Percentiles rank a stretch among this genome's conserved stretches.
Evolutionary conservation across 1,284 basidiomycete species (phyloP).

Genomic region (Sporisorium exsertum): DNA sequence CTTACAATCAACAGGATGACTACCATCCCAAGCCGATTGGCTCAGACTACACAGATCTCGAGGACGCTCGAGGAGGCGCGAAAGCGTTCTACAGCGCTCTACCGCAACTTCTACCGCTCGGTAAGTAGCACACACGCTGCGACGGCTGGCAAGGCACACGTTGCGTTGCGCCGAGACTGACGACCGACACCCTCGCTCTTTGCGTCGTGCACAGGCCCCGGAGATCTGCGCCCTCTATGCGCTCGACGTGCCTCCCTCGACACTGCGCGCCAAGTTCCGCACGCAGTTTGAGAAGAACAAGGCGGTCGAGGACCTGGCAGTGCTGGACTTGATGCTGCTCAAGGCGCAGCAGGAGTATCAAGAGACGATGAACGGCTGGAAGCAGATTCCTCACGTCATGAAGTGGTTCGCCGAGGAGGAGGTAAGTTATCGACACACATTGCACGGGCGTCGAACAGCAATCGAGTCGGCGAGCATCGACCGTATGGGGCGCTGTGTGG

Average conservation of each 20-base stretch:
- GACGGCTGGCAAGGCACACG: background rate
- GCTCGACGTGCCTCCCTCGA: constrained; percentile 83
- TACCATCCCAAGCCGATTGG: constrained; percentile 90
- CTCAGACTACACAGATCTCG: constrained; percentile 75
- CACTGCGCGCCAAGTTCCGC: constrained; percentile 84
- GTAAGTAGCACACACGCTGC: constrained; percentile 73
- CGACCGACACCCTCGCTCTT: background rate
- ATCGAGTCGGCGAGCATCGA: background rate
- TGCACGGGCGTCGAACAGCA: background rate
- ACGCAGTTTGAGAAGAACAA: constrained; percentile 88
- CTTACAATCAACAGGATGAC: constrained; percentile 73
- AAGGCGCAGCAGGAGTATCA: constrained; percentile 92
- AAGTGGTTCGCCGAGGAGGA: constrained; percentile 71
- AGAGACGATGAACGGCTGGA: constrained; percentile 92
- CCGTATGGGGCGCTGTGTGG: background rate
- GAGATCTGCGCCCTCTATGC: constrained; percentile 88
- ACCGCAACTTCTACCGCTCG: constrained; percentile 90
- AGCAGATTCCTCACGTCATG: constrained; percentile 75
- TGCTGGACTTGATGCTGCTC: constrained; percentile 87
- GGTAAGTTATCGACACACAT: constrained; percentile 57
- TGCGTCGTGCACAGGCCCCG: constrained; percentile 78
- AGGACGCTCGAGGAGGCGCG: constrained; percentile 78
- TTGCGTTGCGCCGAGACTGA: background rate
- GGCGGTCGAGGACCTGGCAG: constrained; percentile 82
- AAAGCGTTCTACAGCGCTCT: constrained; percentile 80